A percentile compares a stretch with the other conserved stretches of the same genome.
Evolutionary conservation across 2,329 filamentous ascomycete genomes (phyloP).

Genomic region (Botryosphaeria dothidea): DNA sequence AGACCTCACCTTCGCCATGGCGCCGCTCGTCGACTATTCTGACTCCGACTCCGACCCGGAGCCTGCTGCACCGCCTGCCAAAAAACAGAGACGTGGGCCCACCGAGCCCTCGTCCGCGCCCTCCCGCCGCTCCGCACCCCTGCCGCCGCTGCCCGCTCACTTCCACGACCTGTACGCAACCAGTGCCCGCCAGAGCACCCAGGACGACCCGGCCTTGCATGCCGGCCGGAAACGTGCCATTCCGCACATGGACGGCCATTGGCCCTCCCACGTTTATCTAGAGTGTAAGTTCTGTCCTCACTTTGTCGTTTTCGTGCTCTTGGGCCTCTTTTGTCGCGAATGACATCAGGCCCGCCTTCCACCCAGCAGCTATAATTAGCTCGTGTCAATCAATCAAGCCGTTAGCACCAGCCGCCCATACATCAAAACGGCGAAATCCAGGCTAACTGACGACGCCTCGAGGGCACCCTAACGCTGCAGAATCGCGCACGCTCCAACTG

Average conservation of each 20-base stretch:
- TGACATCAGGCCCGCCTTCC: slow-evolving; percentile 23
- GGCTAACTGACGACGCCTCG: slow-evolving; percentile 21
- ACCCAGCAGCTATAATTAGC: neutral
- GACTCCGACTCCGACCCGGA: slow-evolving; percentile 41
- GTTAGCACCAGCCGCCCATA: neutral
- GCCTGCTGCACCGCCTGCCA: neutral
- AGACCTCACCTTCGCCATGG: neutral
- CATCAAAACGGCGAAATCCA: neutral
- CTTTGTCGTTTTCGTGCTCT: neutral
- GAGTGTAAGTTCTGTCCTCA: slow-evolving; percentile 69
- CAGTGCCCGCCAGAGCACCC: slow-evolving; percentile 72
- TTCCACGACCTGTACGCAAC: slow-evolving; percentile 92
- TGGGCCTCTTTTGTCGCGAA: neutral
- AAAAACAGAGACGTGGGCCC: neutral
- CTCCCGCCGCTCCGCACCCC: slow-evolving; percentile 18
- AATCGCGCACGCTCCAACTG: slow-evolving; percentile 30
- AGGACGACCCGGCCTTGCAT: slow-evolving; percentile 82
- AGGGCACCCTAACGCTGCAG: slow-evolving; percentile 40
- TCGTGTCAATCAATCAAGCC: neutral
- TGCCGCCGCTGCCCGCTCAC: slow-evolving; percentile 71
- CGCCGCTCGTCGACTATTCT: slow-evolving; percentile 65
- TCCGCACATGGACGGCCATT: slow-evolving; percentile 85
- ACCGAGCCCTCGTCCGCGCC: slow-evolving; percentile 13
- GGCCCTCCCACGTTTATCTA: slow-evolving; percentile 89
- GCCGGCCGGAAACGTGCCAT: slow-evolving; percentile 78